These are phyloP conservation scores for Pharus latifolius DNA, from an alignment of 176 grass and related monocot species.

Conservation along the genomic window DNA sequence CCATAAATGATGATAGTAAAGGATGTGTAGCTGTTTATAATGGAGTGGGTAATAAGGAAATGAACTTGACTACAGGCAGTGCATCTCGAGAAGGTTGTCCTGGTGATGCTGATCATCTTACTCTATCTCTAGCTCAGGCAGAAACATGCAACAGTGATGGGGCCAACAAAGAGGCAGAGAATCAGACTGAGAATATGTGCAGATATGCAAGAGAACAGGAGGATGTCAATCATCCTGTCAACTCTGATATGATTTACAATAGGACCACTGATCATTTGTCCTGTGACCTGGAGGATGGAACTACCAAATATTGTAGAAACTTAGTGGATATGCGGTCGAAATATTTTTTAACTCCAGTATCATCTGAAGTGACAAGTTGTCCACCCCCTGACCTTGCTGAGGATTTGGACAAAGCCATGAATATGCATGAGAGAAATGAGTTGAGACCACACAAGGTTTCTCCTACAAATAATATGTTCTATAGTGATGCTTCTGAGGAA, in stretches of 20 bases:
- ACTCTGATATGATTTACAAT: neutral
- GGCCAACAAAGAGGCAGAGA: neutral
- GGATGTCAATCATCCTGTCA: neutral
- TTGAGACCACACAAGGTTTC: neutral
- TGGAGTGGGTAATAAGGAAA: neutral
- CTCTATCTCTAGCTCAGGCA: neutral
- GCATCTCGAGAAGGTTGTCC: neutral
- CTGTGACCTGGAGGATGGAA: neutral
- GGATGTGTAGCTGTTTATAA: neutral
- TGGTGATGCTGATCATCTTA: neutral
- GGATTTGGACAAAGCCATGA: neutral
- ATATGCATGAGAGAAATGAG: neutral
- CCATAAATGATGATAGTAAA: neutral
- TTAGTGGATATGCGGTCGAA: neutral
- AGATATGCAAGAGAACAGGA: neutral
- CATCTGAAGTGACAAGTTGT: constrained; percentile 1
- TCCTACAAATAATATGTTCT: constrained; percentile 3
- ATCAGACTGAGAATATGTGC: neutral
- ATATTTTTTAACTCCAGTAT: neutral
- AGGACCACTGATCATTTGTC: neutral
- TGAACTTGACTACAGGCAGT: neutral
- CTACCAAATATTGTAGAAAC: neutral
- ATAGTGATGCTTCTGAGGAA: neutral
- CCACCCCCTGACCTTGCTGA: neutral
- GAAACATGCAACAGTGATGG: neutral